These are phyloP conservation scores for Globisporangium carolinianum DNA, from an alignment of 352 stramenopile species.

Conservation along the genomic window DNA sequence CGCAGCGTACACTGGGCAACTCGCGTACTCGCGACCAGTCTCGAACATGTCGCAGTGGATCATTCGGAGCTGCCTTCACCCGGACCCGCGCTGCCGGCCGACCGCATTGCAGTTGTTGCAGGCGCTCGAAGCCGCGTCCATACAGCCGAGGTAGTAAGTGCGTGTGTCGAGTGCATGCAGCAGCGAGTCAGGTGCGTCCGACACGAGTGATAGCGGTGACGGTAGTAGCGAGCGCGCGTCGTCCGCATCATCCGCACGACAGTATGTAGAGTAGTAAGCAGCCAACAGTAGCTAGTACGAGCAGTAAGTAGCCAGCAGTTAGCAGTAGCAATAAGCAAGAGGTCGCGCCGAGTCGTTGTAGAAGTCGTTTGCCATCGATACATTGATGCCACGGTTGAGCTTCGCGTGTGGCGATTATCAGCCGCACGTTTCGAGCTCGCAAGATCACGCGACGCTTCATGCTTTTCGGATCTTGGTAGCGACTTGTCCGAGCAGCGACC, in stretches of 20 bases:
- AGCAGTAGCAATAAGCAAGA: not conserved
- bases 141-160: constrained; percentile 6
- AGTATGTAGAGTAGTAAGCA: constrained; percentile 5
- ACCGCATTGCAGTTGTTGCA: constrained; percentile 57
- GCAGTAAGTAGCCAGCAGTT: not conserved
- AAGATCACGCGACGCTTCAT: too few species aligned
- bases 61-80: constrained; percentile 59
- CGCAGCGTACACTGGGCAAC: constrained; percentile 20
- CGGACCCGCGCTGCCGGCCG: constrained; percentile 53
- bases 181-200: not conserved
- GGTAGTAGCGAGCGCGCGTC: too few species aligned
- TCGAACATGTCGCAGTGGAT: constrained; percentile 61
- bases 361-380: too few species aligned
- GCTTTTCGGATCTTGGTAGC: too few species aligned
- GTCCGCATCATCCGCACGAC: not conserved
- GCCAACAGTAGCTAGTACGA: constrained; percentile 6
- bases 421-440: too few species aligned
- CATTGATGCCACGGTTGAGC: too few species aligned
- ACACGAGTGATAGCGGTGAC: not conserved
- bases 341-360: too few species aligned
- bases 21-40: constrained; percentile 29
- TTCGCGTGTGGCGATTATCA: too few species aligned
- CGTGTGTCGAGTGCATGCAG: not conserved
- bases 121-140: constrained; percentile 31
- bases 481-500: too few species aligned